Percentiles rank a stretch among this genome's conserved stretches.
phyloP scores from a whole-genome alignment of 345 rosid genomes.

The Geranium rotundifolium region DNA sequence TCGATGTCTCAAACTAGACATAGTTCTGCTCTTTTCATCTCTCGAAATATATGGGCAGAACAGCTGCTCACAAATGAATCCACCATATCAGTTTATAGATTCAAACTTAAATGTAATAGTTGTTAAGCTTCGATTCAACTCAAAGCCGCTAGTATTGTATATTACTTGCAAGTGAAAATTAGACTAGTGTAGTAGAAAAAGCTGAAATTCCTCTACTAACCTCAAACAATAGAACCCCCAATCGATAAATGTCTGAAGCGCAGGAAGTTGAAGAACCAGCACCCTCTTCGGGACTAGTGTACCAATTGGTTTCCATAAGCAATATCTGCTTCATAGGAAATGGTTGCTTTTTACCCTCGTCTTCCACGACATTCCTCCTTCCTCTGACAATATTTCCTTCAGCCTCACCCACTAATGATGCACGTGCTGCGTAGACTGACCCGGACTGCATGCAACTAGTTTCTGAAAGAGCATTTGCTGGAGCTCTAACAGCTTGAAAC shows the following conservation, averaged over 20 bases:
- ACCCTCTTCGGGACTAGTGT: constrained; percentile 79
- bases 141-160: background rate
- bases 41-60: constrained; percentile 38
- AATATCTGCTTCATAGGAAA: constrained; percentile 86
- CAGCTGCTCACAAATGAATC: constrained; percentile 26
- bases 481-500: constrained; percentile 16
- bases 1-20: constrained; percentile 80
- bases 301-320: constrained; percentile 80
- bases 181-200: background rate
- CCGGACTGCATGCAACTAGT: constrained; percentile 51
- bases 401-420: constrained; percentile 20
- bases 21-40: constrained; percentile 48
- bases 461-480: constrained; percentile 40
- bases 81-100: constrained; percentile 16
- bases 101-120: constrained; percentile 15
- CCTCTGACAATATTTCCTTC: constrained; percentile 32
- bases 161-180: background rate
- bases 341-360: constrained; percentile 49
- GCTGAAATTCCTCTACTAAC: constrained; percentile 22
- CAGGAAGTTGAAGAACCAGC: constrained; percentile 48
- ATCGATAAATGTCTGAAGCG: constrained; percentile 78
- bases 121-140: constrained; percentile 1
- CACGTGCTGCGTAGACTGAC: constrained; percentile 24
- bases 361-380: constrained; percentile 25
- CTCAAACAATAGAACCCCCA: constrained; percentile 93